Base-by-base conservation (phyloP, 257 asterid genomes). In the Ilex aquifolium region DNA sequence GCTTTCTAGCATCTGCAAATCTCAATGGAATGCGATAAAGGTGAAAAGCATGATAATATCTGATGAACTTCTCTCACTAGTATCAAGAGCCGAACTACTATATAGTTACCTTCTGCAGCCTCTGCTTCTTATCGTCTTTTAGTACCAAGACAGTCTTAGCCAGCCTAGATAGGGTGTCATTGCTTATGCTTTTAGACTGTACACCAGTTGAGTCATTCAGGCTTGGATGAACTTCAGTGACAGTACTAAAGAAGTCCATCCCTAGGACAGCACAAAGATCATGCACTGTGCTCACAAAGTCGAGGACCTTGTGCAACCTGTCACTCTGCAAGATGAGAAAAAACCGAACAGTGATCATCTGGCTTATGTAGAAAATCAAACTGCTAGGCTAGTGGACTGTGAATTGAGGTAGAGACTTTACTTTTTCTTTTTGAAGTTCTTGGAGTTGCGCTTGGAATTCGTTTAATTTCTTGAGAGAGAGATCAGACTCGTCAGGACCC, bases 191-290 rank as follows among this genome's bases (percentile, higher is more conserved):
- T 72, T 85, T 87, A 63, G 95, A 87, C 52, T 87, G 96, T 46
- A 85, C 91, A 65, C 91, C 88, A 49, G 77, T 75, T 44, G 95
- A 75, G 66, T 87, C 96, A 57, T 80, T 80, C 69, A 93, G 74
- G 85, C 97, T 93, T 42, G 97, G 95, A 65, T 93, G 99, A 69
- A 87, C 99, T 72, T 90, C 90, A 4, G 92, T 79, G 68, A 90
- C 94, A 8, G 92, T 87, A 46, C 83, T 80, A 51, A 76, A 68
- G 77, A 93, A 90, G 76, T 90, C 97, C 87, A 85, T 61, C 54
- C 96, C 96, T 70, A 93, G 97, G 44, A 93, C 99, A 39, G 87
- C 95, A 80, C 97, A 90, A 31, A 93, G 95, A 77, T 87, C 96
- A 51, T 90, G 99, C 57, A 90, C 92, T 0, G 97, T 84, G 86